A percentile compares a stretch with the other conserved stretches of the same genome.
These are phyloP conservation scores for Aspergillus caelatus DNA, from an alignment of 2,329 filamentous ascomycete genomes.

Conservation along the genomic window DNA sequence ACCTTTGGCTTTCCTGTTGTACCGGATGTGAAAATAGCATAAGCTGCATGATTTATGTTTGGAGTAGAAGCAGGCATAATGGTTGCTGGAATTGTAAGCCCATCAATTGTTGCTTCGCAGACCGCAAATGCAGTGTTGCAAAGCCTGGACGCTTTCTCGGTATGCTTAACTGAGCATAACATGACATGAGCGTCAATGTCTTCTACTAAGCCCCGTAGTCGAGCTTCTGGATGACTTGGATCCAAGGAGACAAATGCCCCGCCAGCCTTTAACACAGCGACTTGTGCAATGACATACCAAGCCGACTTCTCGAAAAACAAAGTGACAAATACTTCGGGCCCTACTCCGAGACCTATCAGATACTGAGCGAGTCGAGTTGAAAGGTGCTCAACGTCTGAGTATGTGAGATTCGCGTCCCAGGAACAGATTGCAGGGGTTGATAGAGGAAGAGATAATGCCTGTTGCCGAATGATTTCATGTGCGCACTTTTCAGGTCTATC, in stretches of 20 bases:
- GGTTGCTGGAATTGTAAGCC: slow-evolving; percentile 28
- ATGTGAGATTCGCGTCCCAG: slow-evolving; percentile 42
- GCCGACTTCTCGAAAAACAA: slow-evolving; percentile 48
- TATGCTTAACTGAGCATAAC: slow-evolving; percentile 35
- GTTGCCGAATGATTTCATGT: slow-evolving; percentile 41
- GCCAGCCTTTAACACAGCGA: slow-evolving; percentile 46
- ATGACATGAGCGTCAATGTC: slow-evolving; percentile 39
- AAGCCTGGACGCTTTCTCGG: slow-evolving; percentile 33
- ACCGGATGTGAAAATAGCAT: slow-evolving; percentile 63
- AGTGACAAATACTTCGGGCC: slow-evolving; percentile 42
- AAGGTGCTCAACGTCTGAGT: slow-evolving; percentile 40
- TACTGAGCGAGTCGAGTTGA: slow-evolving; percentile 40
- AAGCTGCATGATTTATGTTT: slow-evolving; percentile 48
- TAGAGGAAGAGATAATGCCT: slow-evolving; percentile 23
- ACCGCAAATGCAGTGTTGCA: slow-evolving; percentile 32
- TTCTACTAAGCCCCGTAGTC: slow-evolving; percentile 37
- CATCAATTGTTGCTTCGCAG: slow-evolving; percentile 28
- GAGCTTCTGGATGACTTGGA: slow-evolving; percentile 42
- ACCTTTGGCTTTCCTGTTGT: slow-evolving; percentile 62
- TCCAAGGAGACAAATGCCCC: slow-evolving; percentile 47
- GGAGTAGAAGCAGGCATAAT: slow-evolving; percentile 17
- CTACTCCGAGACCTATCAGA: slow-evolving; percentile 41
- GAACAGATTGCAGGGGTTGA: slow-evolving; percentile 35
- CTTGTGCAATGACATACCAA: slow-evolving; percentile 46
- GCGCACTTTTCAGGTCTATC: slow-evolving; percentile 35